Evolutionary conservation across 176 grass and related monocot genomes (phyloP), one percentile per base, ranked within the genome.

Genomic region (Alopecurus myosuroides): DNA sequence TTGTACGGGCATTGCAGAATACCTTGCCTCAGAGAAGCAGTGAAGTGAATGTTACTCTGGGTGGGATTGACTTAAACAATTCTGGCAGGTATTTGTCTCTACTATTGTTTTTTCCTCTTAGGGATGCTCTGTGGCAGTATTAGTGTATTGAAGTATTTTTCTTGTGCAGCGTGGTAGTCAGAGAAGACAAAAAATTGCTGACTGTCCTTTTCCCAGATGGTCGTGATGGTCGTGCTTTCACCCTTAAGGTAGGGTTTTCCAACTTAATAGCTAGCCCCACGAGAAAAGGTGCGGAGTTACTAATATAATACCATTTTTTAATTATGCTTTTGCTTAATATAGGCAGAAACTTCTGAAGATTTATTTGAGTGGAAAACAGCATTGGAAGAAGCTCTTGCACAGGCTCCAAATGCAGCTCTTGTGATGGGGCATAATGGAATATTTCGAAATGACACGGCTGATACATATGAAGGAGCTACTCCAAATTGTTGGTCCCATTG

Each of bases 371-470:
- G 97, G 97, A 99, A 99, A 88, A 83, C 92, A 77, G 97, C 97
- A 88, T 74, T 99, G 78, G 92, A 99, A 89, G 88, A 94, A 85
- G 97, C 97, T 86, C 92, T 99, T 82, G 90, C 94, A 62, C 97
- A 94, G 85, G 97, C 97, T 92, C 97, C 97, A 77, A 99, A 92
- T 91, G 97, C 94, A 76, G 97, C 94, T 88, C 97, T 99, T 91
- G 94, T 99, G 50, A 96, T 99, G 97, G 97, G 97, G 63, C 94
- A 99, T 86, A 99, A 99, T 92, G 97, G 97, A 60, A 99, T 99
- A 88, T 96, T 96, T 91, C 91, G 84, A 65, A 99, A 96, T 74
- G 97, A 99, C 30, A 94, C 88, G 26, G 39, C 86, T 82, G 97
- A 94, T 53, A 82, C 93, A 89, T 99, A 89, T 71, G 97, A 99